Evolutionary conservation across 2,329 filamentous ascomycete species (phyloP), one percentile per base, ranked within the genome.

Genomic region (Magnaporthales sp.): DNA sequence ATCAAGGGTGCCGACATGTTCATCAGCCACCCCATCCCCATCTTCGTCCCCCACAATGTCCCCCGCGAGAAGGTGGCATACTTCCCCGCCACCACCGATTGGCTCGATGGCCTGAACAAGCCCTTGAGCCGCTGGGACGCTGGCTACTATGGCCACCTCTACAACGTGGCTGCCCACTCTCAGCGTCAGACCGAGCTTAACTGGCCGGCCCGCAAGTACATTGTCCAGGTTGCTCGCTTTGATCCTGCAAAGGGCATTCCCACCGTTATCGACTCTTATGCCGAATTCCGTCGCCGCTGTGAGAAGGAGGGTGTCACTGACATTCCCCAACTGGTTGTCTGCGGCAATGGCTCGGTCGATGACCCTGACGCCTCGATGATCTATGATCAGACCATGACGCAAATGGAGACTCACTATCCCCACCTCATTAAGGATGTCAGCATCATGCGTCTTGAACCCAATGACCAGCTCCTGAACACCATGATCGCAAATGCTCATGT

Each of bases 31-130:
- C 91, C 92, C 0, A 90, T 95, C 66, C 86, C 85, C 58, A 81
- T 83, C 27, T 95, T 94, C 70, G 90, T 95, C 10, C 91, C 91
- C 2, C 77, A 81, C 31, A 87, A 81, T 67, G 89, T 95, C 5
- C 86, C 88, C 1, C 77, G 76, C 1, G 80, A 88, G 66, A 90
- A 85, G 70, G 88, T 94, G 0, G 88, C 86, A 1, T 93, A 93
- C 74, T 80, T 94, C 74, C 91, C 91, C 3, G 91, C 91, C 11
- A 91, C 91, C 0, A 94, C 91, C 0, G 91, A 95, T 75, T 95
- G 91, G 89, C 81, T 93, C 3, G 91, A 95, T 74, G 91, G 91
- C 9, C 77, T 94, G 70, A 95, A 93, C 80, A 95, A 95, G 76
- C 77, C 80, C 27, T 82, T 94, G 75, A 85, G 84, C 68, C 80